These are phyloP conservation scores for Pelagophyceae sp. DNA, from an alignment of 352 stramenopile species.

Conservation along the genomic window DNA sequence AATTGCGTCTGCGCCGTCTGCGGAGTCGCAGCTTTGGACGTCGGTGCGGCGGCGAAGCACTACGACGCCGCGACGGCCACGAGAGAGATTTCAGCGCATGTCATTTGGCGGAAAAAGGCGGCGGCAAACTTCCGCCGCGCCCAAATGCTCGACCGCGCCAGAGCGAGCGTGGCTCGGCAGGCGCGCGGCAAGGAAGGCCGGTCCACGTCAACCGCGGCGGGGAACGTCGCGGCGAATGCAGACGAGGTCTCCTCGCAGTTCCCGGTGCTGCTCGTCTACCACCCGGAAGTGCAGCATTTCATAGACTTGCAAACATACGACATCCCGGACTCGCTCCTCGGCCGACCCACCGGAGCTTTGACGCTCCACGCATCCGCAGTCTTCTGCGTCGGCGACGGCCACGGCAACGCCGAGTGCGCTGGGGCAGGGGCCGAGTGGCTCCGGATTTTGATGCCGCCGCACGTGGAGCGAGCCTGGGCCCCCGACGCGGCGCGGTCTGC, in stretches of 20 bases:
- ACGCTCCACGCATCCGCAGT: slow-evolving; percentile 4
- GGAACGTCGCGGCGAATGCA: background rate
- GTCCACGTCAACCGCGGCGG: background rate
- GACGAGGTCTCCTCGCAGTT: slow-evolving; percentile 13
- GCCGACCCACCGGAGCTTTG: slow-evolving; percentile 22
- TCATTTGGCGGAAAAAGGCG: background rate
- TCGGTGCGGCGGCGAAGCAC: background rate
- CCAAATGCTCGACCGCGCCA: background rate
- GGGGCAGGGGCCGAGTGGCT: slow-evolving; percentile 6
- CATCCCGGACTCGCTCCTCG: slow-evolving; percentile 19
- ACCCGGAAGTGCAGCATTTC: slow-evolving; percentile 20
- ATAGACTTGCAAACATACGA: slow-evolving; percentile 25
- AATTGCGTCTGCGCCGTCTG: background rate
- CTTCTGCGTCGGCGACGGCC: slow-evolving; percentile 16
- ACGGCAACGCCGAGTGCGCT: background rate
- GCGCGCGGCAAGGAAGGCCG: background rate
- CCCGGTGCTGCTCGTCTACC: slow-evolving; percentile 23
- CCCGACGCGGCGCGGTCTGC: background rate
- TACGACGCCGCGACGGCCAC: background rate
- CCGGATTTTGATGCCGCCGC: background rate
- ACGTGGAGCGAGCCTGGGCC: background rate
- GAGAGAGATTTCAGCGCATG: background rate
- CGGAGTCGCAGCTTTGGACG: background rate
- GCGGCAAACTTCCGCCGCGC: background rate
- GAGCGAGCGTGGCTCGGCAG: background rate